These are phyloP conservation scores for Mucor racemosus DNA, from an alignment of 371 early-diverging fungal genomes.

Conservation along the genomic window DNA sequence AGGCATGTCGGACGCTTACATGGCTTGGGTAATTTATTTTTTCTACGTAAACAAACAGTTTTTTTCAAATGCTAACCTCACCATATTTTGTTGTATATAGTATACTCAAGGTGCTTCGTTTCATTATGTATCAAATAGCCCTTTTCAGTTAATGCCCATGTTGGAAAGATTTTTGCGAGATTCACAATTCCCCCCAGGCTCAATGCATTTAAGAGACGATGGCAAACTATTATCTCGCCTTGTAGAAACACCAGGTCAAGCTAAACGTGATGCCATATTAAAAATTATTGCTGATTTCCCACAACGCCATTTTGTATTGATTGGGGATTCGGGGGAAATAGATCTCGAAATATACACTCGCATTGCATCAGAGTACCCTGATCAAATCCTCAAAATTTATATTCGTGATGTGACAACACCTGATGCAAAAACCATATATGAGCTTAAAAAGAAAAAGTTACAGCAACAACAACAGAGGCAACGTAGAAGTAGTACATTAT, in stretches of 20 bases:
- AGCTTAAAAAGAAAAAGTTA: neutral
- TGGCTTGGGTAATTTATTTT: slow-evolving; percentile 58
- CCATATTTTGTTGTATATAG: slow-evolving; percentile 15
- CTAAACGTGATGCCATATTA: slow-evolving; percentile 66
- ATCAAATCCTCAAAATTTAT: slow-evolving; percentile 77
- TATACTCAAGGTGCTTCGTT: slow-evolving; percentile 72
- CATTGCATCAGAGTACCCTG: slow-evolving; percentile 65
- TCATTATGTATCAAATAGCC: slow-evolving; percentile 93
- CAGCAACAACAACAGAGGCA: neutral
- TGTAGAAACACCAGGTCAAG: slow-evolving; percentile 44
- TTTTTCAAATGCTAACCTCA: neutral
- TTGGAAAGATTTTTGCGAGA: slow-evolving; percentile 72
- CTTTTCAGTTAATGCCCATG: slow-evolving; percentile 85
- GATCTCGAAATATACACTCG: slow-evolving; percentile 83
- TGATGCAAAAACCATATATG: neutral
- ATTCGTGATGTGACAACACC: slow-evolving; percentile 80
- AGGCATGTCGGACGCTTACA: slow-evolving; percentile 78
- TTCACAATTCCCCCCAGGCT: slow-evolving; percentile 80
- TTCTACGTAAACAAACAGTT: neutral
- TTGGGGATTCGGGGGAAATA: slow-evolving; percentile 92
- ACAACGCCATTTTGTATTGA: slow-evolving; percentile 79
- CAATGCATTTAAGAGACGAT: slow-evolving; percentile 72
- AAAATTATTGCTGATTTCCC: slow-evolving; percentile 76
- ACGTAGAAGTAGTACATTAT: neutral
- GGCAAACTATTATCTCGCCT: slow-evolving; percentile 44